phyloP scores from a whole-genome alignment of 2,329 filamentous ascomycete species.

The Coniella vitis region DNA sequence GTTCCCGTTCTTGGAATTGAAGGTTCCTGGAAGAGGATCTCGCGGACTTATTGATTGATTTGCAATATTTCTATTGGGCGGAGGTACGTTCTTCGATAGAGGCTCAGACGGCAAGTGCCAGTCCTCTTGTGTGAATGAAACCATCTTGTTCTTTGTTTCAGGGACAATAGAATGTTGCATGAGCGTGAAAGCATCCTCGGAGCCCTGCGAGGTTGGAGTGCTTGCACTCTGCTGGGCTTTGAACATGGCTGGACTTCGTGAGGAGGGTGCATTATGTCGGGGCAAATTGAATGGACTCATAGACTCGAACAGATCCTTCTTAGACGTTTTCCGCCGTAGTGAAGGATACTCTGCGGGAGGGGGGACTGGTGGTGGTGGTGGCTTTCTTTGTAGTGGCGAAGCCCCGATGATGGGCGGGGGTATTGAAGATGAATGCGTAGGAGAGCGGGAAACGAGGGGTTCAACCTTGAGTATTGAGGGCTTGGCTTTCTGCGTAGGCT shows the following conservation, averaged over 20 bases:
- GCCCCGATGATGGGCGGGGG: too few species aligned
- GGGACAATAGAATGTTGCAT: background rate
- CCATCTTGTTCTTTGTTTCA: background rate
- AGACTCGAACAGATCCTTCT: constrained; percentile 9
- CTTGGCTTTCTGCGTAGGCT: background rate
- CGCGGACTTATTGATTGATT: too few species aligned
- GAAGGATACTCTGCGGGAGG: constrained; percentile 3
- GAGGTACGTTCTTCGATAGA: too few species aligned
- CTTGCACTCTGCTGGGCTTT: background rate
- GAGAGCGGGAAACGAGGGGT: background rate
- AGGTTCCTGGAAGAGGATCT: too few species aligned
- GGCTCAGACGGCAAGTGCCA: background rate
- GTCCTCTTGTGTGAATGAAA: background rate
- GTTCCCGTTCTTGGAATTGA: too few species aligned
- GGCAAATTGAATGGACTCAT: constrained; percentile 15
- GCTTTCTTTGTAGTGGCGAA: background rate
- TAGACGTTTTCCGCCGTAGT: constrained; percentile 3
- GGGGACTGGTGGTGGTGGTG: background rate
- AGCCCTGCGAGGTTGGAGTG: background rate
- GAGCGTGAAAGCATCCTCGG: background rate
- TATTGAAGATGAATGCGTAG: background rate
- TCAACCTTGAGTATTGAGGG: background rate
- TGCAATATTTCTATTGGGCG: too few species aligned
- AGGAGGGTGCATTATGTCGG: background rate
- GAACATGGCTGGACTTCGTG: background rate